Evolutionary conservation across 305 asterid species (phyloP).

Genomic region (Fraxinus baroniana): DNA sequence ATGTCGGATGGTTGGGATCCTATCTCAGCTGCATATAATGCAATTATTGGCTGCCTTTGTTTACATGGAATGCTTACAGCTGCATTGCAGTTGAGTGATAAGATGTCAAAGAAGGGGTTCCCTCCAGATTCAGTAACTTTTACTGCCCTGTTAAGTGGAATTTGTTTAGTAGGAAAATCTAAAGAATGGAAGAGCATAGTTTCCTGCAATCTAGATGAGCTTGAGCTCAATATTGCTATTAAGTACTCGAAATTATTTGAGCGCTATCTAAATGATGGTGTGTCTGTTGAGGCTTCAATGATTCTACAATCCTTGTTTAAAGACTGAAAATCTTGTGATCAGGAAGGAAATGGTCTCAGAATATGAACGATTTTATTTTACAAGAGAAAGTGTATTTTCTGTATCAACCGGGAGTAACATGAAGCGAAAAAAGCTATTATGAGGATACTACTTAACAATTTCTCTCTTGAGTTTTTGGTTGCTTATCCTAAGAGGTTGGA

Average conservation of each 20-base stretch:
- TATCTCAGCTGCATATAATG: slow-evolving; percentile 62
- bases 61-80: slow-evolving; percentile 53
- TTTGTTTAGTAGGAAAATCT: slow-evolving; percentile 61
- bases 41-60: slow-evolving; percentile 67
- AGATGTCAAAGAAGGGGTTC: slow-evolving; percentile 48
- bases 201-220: slow-evolving; percentile 37
- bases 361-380: slow-evolving; percentile 13
- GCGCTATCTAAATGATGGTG: slow-evolving; percentile 42
- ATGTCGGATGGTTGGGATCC: slow-evolving; percentile 62
- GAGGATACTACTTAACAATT: background rate
- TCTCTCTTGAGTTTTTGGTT: background rate
- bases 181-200: slow-evolving; percentile 68
- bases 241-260: slow-evolving; percentile 56
- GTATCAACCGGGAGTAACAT: background rate
- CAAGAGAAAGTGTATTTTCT: background rate
- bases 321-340: slow-evolving; percentile 31
- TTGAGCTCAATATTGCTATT: slow-evolving; percentile 45
- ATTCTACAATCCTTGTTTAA: slow-evolving; percentile 56
- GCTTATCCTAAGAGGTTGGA: background rate
- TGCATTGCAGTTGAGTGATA: slow-evolving; percentile 53
- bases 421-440: background rate
- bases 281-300: slow-evolving; percentile 46
- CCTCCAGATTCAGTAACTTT: slow-evolving; percentile 47
- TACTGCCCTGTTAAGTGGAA: slow-evolving; percentile 63
- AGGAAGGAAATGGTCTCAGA: slow-evolving; percentile 15